Evolutionary conservation across 441 rosid species (phyloP).

Genomic region (Flueggea neowawraea): DNA sequence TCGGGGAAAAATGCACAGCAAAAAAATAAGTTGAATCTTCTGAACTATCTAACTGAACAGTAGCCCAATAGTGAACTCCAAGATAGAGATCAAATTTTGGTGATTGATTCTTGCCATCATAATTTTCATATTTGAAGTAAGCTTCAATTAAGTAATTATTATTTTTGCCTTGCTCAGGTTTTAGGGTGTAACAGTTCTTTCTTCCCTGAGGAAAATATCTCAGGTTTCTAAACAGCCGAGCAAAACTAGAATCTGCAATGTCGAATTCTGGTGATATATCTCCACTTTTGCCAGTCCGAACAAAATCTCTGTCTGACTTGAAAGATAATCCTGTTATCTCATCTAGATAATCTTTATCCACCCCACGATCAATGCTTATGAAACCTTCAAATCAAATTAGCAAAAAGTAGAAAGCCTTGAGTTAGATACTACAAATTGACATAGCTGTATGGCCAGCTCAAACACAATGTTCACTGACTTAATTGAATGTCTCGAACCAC

Average conservation of each 20-base stretch:
- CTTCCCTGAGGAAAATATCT: constrained; percentile 26
- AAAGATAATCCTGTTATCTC: constrained; percentile 9
- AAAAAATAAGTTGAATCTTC: too few species aligned
- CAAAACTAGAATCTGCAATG: neutral
- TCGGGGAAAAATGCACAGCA: too few species aligned
- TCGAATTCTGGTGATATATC: neutral
- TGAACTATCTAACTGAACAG: neutral
- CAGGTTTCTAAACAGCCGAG: neutral
- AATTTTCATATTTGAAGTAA: constrained; percentile 21
- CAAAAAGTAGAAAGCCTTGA: too few species aligned
- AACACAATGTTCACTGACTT: too few species aligned
- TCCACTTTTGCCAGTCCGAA: constrained; percentile 8
- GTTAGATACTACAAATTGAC: too few species aligned
- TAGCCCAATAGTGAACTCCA: constrained; percentile 15
- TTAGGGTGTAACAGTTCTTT: constrained; percentile 25
- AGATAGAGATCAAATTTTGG: constrained; percentile 19
- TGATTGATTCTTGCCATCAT: constrained; percentile 13
- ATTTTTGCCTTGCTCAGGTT: constrained; percentile 14
- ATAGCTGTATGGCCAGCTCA: too few species aligned
- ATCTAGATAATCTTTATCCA: constrained; percentile 13
- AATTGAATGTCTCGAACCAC: too few species aligned
- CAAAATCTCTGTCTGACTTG: constrained; percentile 13
- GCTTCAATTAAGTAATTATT: constrained; percentile 13
- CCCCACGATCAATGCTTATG: constrained; percentile 31
- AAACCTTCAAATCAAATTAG: constrained; percentile 6